phyloP scores from a whole-genome alignment of 441 rosid genomes.

The Dalechampia spathulata region DNA sequence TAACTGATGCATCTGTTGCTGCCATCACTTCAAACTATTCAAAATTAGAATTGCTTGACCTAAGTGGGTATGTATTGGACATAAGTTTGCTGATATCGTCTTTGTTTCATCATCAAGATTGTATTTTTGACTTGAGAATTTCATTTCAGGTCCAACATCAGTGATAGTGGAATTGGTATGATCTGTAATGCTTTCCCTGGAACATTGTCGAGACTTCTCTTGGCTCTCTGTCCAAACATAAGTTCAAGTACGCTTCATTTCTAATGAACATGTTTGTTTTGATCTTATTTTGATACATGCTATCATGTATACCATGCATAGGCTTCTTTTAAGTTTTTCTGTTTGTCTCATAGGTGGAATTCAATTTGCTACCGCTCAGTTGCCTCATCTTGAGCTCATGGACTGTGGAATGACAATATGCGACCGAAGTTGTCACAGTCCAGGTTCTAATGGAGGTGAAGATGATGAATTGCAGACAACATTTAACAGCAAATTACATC shows the following conservation, averaged over 20 bases:
- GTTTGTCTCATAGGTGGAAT: constrained; percentile 64
- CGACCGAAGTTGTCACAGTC: constrained; percentile 42
- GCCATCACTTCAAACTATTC: constrained; percentile 75
- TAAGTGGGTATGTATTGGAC: constrained; percentile 76
- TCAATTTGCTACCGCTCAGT: constrained; percentile 89
- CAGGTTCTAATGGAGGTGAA: constrained; percentile 27
- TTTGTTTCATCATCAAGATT: background rate
- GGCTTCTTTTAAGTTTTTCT: background rate
- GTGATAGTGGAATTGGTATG: constrained; percentile 96
- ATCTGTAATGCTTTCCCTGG: constrained; percentile 83
- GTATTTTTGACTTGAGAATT: constrained; percentile 11
- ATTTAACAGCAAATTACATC: constrained; percentile 42
- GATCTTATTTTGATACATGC: background rate
- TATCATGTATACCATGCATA: background rate
- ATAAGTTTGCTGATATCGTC: constrained; percentile 3
- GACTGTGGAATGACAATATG: constrained; percentile 94
- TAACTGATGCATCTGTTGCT: constrained; percentile 90
- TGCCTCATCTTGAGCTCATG: constrained; percentile 91
- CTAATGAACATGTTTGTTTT: constrained; percentile 7
- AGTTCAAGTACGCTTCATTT: constrained; percentile 67
- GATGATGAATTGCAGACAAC: constrained; percentile 39
- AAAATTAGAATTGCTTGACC: constrained; percentile 82
- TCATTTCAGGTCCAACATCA: constrained; percentile 78
- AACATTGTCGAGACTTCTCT: constrained; percentile 68
- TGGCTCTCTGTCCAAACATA: constrained; percentile 93